Evolutionary conservation across 2,329 filamentous ascomycete genomes (phyloP).

Genomic region (Verticillium alfalfae): DNA sequence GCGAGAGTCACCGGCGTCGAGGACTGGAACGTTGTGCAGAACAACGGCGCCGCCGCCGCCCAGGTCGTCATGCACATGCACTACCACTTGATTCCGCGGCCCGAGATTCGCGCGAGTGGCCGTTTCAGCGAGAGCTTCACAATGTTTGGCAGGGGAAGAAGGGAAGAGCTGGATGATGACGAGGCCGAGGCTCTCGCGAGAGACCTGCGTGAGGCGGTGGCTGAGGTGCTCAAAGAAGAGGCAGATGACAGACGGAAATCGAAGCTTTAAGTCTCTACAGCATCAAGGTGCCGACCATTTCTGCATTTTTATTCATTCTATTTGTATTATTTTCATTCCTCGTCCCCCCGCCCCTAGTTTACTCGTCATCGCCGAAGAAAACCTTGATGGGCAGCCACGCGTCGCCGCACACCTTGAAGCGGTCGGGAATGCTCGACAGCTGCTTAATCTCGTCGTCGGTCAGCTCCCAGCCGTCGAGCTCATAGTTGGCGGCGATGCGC

Average conservation of each 20-base stretch:
- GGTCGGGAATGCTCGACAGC: slow-evolving; percentile 62
- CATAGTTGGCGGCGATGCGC: slow-evolving; percentile 72
- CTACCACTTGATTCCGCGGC: slow-evolving; percentile 88
- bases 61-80: slow-evolving; percentile 93
- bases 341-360: slow-evolving; percentile 17
- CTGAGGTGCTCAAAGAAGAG: slow-evolving; percentile 39
- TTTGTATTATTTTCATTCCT: not conserved
- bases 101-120: slow-evolving; percentile 54
- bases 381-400: slow-evolving; percentile 70
- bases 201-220: slow-evolving; percentile 44
- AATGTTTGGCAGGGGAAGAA: slow-evolving; percentile 72
- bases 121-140: slow-evolving; percentile 62
- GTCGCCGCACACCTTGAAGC: slow-evolving; percentile 80
- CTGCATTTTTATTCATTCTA: slow-evolving; percentile 4
- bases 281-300: not conserved
- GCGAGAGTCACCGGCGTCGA: slow-evolving; percentile 62
- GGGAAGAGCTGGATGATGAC: slow-evolving; percentile 72
- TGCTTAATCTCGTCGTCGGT: slow-evolving; percentile 65
- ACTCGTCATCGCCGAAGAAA: slow-evolving; percentile 81
- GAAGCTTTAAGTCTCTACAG: slow-evolving; percentile 26
- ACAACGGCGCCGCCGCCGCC: slow-evolving; percentile 83
- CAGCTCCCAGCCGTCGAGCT: slow-evolving; percentile 68
- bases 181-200: slow-evolving; percentile 59
- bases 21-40: slow-evolving; percentile 97
- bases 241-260: slow-evolving; percentile 19